Evolutionary conservation across 2,329 filamentous ascomycete species (phyloP).

Genomic region (Meredithiella fracta): DNA sequence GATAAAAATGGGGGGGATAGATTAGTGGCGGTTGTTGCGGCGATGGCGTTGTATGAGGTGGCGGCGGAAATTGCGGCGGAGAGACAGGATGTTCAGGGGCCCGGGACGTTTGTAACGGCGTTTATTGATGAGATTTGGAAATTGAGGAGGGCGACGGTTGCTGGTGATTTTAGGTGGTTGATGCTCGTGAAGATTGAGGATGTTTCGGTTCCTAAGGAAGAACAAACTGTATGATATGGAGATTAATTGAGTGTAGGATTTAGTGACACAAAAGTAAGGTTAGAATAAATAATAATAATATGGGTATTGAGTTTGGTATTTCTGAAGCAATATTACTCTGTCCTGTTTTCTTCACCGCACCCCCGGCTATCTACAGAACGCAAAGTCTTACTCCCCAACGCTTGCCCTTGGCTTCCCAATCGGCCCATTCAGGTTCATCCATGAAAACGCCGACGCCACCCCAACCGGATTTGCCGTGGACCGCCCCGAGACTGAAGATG

Average conservation of each 20-base stretch:
- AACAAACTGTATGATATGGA: background rate
- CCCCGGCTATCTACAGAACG: background rate
- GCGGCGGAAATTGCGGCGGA: slow-evolving; percentile 54
- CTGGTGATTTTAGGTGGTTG: slow-evolving; percentile 35
- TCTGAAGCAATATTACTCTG: too few relatives aligned
- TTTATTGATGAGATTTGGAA: slow-evolving; percentile 58
- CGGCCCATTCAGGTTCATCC: slow-evolving; percentile 48
- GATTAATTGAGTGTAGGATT: too few relatives aligned
- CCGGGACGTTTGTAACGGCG: slow-evolving; percentile 71
- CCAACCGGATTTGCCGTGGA: slow-evolving; percentile 63
- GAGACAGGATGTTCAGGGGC: slow-evolving; percentile 50
- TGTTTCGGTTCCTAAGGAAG: background rate
- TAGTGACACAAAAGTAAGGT: too few relatives aligned
- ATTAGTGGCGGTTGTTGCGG: slow-evolving; percentile 57
- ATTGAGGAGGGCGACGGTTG: slow-evolving; percentile 31
- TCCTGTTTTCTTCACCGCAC: background rate
- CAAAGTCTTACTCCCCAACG: slow-evolving; percentile 5
- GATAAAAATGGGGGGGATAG: slow-evolving; percentile 33
- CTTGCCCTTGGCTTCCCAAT: slow-evolving; percentile 24
- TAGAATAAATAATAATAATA: too few relatives aligned
- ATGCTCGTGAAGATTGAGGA: slow-evolving; percentile 22
- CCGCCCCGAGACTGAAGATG: slow-evolving; percentile 24
- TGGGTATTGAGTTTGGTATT: too few relatives aligned
- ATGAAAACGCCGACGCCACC: slow-evolving; percentile 83
- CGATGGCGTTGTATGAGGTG: slow-evolving; percentile 58